These are phyloP conservation scores for Yarrowia osloensis DNA, from an alignment of 805 yeast species.

Conservation along the genomic window DNA sequence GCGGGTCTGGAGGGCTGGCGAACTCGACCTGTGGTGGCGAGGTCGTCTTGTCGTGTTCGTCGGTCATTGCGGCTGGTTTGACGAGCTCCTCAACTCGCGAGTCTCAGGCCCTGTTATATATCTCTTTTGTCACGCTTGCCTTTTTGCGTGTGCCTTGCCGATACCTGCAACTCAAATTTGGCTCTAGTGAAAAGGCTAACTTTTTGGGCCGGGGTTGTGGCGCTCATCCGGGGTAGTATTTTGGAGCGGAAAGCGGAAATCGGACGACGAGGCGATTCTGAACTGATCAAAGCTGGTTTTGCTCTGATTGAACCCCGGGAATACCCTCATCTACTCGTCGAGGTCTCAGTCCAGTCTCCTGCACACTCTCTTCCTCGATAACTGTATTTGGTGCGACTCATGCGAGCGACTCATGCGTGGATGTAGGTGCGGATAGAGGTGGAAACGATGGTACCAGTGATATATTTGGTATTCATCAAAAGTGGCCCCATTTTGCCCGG, in stretches of 20 bases:
- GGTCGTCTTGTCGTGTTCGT: background rate
- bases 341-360: background rate
- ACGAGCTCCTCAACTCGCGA: background rate
- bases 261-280: background rate
- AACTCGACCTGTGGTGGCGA: background rate
- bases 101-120: background rate
- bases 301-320: too few relatives aligned
- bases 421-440: too few relatives aligned
- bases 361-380: conserved; percentile 1
- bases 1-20: background rate
- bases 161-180: background rate
- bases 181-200: background rate
- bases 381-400: conserved; percentile 10
- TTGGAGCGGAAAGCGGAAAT: background rate
- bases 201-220: background rate
- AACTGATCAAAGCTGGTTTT: too few relatives aligned
- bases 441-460: too few relatives aligned
- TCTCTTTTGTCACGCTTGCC: background rate
- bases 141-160: background rate
- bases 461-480: too few relatives aligned
- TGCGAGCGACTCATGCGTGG: background rate
- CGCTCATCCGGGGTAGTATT: background rate
- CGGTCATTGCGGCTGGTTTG: background rate
- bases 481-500: too few relatives aligned
- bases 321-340: background rate